Conservation (phyloP, 768 basidiomycete genomes). For the Pisolithus microcarpus region DNA sequence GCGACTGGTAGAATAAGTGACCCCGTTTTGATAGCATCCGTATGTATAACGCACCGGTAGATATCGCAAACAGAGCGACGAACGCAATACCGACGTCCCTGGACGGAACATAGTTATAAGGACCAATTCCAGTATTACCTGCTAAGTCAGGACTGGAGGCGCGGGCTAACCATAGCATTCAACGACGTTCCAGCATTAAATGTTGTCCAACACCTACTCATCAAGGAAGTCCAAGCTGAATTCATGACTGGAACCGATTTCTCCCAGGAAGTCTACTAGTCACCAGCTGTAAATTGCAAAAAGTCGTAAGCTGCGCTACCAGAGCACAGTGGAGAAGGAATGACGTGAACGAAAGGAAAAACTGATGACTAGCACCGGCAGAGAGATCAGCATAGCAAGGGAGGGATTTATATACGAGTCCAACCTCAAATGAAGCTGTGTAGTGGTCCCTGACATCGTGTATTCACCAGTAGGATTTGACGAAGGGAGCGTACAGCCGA, state of each 20-base stretch:
- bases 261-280: background rate
- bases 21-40: background rate
- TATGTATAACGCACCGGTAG: slow-evolving; percentile 25
- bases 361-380: slow-evolving; percentile 2
- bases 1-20: slow-evolving; percentile 24
- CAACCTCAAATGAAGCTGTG: slow-evolving; percentile 1
- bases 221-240: background rate
- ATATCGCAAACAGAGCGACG: slow-evolving; percentile 34
- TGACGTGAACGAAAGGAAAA: background rate
- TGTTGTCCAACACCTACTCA: background rate
- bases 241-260: background rate
- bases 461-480: background rate
- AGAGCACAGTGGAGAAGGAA: slow-evolving; percentile 3
- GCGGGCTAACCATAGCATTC: background rate
- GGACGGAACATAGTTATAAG: slow-evolving; percentile 38
- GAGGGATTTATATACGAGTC: background rate
- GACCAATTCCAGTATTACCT: slow-evolving; percentile 6
- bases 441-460: background rate
- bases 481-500: background rate
- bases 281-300: background rate
- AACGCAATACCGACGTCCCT: slow-evolving; percentile 30
- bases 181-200: background rate
- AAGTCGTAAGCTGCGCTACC: slow-evolving; percentile 1
- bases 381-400: background rate
- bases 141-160: too few relatives aligned